phyloP scores from a whole-genome alignment of 192 early-diverging fungal genomes.

The Bifiguratus adelaidae region DNA sequence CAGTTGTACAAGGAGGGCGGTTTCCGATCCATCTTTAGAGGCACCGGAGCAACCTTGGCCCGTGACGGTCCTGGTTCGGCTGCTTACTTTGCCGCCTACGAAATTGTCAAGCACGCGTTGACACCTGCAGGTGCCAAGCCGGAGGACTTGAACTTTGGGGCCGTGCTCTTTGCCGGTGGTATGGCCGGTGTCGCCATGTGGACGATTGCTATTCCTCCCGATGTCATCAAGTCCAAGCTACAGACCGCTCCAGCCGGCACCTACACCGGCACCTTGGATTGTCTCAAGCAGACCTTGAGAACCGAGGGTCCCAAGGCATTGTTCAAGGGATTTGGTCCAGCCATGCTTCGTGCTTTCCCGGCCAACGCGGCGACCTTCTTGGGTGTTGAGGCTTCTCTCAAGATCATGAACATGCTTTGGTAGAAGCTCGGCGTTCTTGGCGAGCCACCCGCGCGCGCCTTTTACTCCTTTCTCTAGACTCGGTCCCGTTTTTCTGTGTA shows the following conservation, averaged over 20 bases:
- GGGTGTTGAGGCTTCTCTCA: slow-evolving; percentile 46
- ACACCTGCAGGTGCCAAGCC: slow-evolving; percentile 55
- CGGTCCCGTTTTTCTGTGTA: too few relatives aligned
- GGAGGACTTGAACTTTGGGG: slow-evolving; percentile 65
- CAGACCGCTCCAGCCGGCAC: slow-evolving; percentile 83
- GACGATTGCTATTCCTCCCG: slow-evolving; percentile 86
- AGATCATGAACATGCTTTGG: slow-evolving; percentile 34
- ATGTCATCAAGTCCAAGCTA: slow-evolving; percentile 85
- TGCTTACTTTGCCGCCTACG: slow-evolving; percentile 86
- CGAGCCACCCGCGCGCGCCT: too few relatives aligned
- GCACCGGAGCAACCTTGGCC: slow-evolving; percentile 86
- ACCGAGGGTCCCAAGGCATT: slow-evolving; percentile 64
- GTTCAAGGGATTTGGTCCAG: slow-evolving; percentile 82
- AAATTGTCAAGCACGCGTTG: slow-evolving; percentile 65
- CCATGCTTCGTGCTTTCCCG: slow-evolving; percentile 84
- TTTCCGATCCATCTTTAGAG: slow-evolving; percentile 78
- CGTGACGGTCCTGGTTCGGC: slow-evolving; percentile 92
- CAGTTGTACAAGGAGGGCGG: slow-evolving; percentile 85
- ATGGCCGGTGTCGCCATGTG: slow-evolving; percentile 99
- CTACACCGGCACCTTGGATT: slow-evolving; percentile 61
- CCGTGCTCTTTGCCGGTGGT: slow-evolving; percentile 91
- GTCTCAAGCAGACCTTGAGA: slow-evolving; percentile 47
- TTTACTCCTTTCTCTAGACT: too few relatives aligned
- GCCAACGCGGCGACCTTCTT: slow-evolving; percentile 68
- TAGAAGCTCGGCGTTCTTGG: too few relatives aligned